These are phyloP conservation scores for Microstegium vimineum DNA, from an alignment of 176 grass and related monocot genomes.

Conservation along the genomic window DNA sequence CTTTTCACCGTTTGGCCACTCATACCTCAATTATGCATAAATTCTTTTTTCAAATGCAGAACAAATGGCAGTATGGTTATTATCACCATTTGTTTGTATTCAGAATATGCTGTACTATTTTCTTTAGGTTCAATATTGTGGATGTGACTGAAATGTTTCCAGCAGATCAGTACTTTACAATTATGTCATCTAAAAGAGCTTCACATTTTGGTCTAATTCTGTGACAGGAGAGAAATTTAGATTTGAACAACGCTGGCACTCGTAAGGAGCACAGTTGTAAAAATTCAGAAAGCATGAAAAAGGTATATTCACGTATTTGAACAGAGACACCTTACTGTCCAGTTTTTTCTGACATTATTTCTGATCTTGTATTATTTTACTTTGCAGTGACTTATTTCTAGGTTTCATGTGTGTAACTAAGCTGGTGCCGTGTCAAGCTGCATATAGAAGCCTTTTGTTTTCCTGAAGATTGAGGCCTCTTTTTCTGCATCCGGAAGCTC, in stretches of 20 bases:
- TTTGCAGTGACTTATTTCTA: background rate
- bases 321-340: background rate
- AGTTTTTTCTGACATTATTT: background rate
- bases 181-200: background rate
- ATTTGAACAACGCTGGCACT: background rate
- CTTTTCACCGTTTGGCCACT: no score
- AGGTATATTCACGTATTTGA: background rate
- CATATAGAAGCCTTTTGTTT: background rate
- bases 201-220: background rate
- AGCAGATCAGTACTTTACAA: background rate
- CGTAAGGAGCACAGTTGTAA: background rate
- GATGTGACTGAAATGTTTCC: no score
- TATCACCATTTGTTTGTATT: no score
- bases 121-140: no score
- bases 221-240: slow-evolving; percentile 29
- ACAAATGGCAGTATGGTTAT: background rate
- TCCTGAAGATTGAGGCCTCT: background rate
- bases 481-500: background rate
- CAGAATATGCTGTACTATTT: no score
- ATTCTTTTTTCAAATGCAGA: no score
- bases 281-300: slow-evolving; percentile 1
- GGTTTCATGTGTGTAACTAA: background rate
- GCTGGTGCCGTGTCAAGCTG: background rate
- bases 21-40: no score
- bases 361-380: background rate